Evolutionary conservation across 495 filamentous ascomycete species (phyloP).

Genomic region (Aspergillus olivimuriae): DNA sequence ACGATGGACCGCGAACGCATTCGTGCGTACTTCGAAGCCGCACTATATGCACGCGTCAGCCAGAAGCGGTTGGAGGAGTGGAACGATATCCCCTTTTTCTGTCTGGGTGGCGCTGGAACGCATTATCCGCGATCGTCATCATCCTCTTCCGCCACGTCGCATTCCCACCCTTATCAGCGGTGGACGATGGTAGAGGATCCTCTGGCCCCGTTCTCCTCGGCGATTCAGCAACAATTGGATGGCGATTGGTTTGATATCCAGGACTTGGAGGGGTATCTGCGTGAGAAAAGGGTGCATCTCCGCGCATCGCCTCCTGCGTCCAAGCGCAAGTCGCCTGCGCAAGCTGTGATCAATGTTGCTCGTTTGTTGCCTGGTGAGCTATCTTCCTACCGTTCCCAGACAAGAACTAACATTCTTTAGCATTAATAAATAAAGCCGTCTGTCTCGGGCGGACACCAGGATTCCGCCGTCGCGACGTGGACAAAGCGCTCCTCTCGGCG

Average conservation of each 20-base stretch:
- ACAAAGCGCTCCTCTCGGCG: slow-evolving; percentile 11
- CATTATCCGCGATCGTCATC: slow-evolving; percentile 39
- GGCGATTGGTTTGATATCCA: slow-evolving; percentile 70
- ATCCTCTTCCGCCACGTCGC: slow-evolving; percentile 18
- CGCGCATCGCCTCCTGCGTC: slow-evolving; percentile 3
- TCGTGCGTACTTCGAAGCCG: slow-evolving; percentile 32
- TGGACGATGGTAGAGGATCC: slow-evolving; percentile 22
- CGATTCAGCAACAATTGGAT: slow-evolving; percentile 39
- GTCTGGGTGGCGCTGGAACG: slow-evolving; percentile 61
- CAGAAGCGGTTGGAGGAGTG: slow-evolving; percentile 44
- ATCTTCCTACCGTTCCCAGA: background rate
- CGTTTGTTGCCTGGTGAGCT: slow-evolving; percentile 17
- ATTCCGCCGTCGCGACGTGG: slow-evolving; percentile 18
- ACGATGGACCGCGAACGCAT: slow-evolving; percentile 47
- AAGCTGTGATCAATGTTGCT: slow-evolving; percentile 8
- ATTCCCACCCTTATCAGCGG: slow-evolving; percentile 20
- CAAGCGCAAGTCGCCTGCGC: background rate
- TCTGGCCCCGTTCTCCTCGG: slow-evolving; percentile 12
- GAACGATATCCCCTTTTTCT: slow-evolving; percentile 52
- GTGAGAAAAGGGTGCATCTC: slow-evolving; percentile 17
- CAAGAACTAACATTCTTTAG: slow-evolving; percentile 11
- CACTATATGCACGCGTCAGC: slow-evolving; percentile 17
- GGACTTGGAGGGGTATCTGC: slow-evolving; percentile 66
- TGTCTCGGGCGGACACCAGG: slow-evolving; percentile 41
- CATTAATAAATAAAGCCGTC: slow-evolving; percentile 32